phyloP scores from a whole-genome alignment of 495 filamentous ascomycete species.

The Oleoguttula mirabilis region DNA sequence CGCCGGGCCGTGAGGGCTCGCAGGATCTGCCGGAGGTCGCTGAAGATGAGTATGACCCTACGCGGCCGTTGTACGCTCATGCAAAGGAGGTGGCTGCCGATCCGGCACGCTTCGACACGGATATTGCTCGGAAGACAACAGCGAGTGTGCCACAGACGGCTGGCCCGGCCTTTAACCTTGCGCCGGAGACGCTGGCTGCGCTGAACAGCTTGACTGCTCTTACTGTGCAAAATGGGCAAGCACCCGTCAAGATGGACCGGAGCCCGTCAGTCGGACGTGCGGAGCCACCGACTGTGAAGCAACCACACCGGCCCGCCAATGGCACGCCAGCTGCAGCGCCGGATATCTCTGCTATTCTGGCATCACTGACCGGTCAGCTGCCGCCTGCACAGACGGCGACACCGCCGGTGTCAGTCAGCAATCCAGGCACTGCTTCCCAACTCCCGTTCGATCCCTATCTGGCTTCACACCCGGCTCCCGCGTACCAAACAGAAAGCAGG shows the following conservation, averaged over 20 bases:
- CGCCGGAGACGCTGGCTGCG: slow-evolving; percentile 11
- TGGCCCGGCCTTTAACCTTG: background rate
- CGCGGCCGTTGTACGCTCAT: slow-evolving; percentile 20
- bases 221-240: background rate
- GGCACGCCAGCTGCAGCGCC: background rate
- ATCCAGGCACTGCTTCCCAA: background rate
- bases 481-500: background rate
- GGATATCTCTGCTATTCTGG: slow-evolving; percentile 13
- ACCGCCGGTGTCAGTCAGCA: background rate
- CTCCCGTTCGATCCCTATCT: background rate
- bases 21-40: slow-evolving; percentile 14
- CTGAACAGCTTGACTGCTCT: slow-evolving; percentile 3
- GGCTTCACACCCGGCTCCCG: background rate
- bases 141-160: background rate
- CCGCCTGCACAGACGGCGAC: background rate
- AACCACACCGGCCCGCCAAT: too few species aligned
- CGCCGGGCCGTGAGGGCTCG: background rate
- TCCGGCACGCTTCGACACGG: slow-evolving; percentile 14
- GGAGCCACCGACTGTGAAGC: background rate
- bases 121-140: slow-evolving; percentile 13
- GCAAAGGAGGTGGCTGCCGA: background rate
- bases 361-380: slow-evolving; percentile 4
- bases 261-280: slow-evolving; percentile 10
- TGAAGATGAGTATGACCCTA: slow-evolving; percentile 37
- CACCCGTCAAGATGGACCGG: background rate